Evolutionary conservation across 306 rosid species (phyloP).

Genomic region (Echinosophora koreensis): DNA sequence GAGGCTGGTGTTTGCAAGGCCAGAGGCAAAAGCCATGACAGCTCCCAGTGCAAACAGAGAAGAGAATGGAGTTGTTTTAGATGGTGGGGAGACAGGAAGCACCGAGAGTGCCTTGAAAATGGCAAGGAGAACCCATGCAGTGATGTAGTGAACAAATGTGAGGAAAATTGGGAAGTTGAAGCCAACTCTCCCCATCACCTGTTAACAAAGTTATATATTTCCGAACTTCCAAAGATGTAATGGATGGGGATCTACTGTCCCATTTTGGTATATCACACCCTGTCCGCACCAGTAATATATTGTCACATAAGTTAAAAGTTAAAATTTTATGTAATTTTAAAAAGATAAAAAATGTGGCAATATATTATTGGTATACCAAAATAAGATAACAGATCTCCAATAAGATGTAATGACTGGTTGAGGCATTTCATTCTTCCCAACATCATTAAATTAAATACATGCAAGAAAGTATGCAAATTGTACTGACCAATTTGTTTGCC

Average conservation of each 20-base stretch:
- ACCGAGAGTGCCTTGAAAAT: constrained; percentile 73
- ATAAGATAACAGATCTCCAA: no score
- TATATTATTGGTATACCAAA: no score
- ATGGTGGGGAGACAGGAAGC: constrained; percentile 89
- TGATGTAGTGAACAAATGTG: constrained; percentile 78
- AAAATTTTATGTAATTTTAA: no score
- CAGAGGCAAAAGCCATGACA: constrained; percentile 97
- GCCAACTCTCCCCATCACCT: constrained; percentile 98
- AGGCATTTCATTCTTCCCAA: neutral
- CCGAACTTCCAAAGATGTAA: no score
- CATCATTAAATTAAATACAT: neutral
- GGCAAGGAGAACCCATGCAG: constrained; percentile 91
- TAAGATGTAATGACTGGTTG: neutral
- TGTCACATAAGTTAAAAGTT: no score
- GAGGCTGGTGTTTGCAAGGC: constrained; percentile 96
- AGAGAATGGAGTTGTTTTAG: constrained; percentile 88
- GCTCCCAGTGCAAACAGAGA: constrained; percentile 89
- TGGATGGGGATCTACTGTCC: no score
- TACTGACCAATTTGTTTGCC: constrained; percentile 75
- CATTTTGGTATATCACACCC: no score
- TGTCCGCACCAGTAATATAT: no score
- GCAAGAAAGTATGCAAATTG: neutral
- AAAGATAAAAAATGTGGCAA: no score
- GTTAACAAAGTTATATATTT: constrained; percentile 32
- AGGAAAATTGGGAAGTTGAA: constrained; percentile 90